Percentiles rank a stretch among this genome's conserved stretches.
Conservation (phyloP, 768 basidiomycete species). For the Tricholoma sp. region DNA sequence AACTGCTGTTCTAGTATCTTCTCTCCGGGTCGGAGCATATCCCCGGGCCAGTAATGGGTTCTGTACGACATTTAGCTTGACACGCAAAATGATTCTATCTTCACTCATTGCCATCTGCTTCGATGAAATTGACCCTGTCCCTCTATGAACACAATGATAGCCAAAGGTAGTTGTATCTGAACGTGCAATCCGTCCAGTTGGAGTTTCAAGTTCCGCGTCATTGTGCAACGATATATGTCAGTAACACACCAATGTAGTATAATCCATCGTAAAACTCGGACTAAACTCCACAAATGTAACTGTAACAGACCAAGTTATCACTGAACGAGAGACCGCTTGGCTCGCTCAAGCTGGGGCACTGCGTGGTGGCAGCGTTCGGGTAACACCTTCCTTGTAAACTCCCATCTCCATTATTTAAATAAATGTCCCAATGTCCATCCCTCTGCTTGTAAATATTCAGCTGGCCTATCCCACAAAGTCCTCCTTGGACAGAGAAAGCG, state of each 20-base stretch:
- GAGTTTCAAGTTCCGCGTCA: too few species aligned
- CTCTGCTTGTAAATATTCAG: neutral
- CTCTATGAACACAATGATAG: too few species aligned
- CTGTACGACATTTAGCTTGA: too few species aligned
- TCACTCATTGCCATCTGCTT: too few species aligned
- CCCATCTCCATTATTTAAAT: neutral
- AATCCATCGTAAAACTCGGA: neutral
- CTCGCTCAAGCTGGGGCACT: neutral
- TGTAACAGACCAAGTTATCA: neutral
- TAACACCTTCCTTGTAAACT: neutral
- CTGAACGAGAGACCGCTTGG: neutral
- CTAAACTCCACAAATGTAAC: neutral
- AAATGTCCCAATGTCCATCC: neutral
- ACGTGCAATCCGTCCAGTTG: too few species aligned
- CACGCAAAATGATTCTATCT: too few species aligned
- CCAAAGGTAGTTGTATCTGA: too few species aligned
- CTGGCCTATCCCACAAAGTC: neutral
- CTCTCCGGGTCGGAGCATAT: too few species aligned
- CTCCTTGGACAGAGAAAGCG: neutral
- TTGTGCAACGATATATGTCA: too few species aligned
- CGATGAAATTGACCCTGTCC: too few species aligned
- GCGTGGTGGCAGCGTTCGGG: neutral
- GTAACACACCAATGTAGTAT: too few species aligned
- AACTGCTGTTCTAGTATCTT: conserved; percentile 31
- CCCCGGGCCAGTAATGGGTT: too few species aligned